Base-by-base conservation (phyloP, 306 rosid genomes). In the Glycine latifolia region DNA sequence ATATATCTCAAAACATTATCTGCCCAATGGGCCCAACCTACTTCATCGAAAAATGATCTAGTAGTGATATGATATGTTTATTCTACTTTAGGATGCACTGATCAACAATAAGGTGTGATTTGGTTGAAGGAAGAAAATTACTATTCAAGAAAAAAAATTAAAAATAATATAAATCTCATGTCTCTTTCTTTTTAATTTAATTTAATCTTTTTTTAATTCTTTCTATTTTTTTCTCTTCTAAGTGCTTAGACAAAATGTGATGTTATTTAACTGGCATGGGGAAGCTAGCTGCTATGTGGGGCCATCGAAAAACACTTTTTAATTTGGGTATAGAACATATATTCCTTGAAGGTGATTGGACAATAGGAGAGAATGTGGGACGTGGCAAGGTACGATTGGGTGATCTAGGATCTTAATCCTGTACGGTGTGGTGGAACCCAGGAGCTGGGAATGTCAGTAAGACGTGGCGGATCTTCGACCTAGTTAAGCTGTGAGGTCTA, bases 391-490 rank as follows among this genome's bases (percentile, higher is more conserved):
- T 52, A 3, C 9, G 4, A 62, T 63, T 73, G 79, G 83, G 8
- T 60, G 53, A 15, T 15, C 5, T 3, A 16, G 15, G 78, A 80
- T 71, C 76, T 80, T 61, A 26, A 59, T 59, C 44, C 14, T 17
- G 35, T 49, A 37, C 0, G 15, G 2, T 53, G 4, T 50, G 55
- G 43, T 49, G 54, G 84, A 63, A 17, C 84, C 75, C 37, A 53
- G 44, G 9, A 14, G 10, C 31, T 11, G 39, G 10, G 67, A 73
- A 52, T 81, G 49, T 62, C 41, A 54, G 59, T 41, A 10, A 17
- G 69, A 73, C 75, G 75, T 73, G 84, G 84, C 16, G 2, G 20
- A 63, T 52, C 68, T 10, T 73, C 52, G n/a, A 73, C 84, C 84
- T 13, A 63, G 84, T 73, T 63, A 0, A 26, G 37, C 17, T 31